These are phyloP conservation scores for Torrubiella hemipterigena DNA, from an alignment of 2,329 filamentous ascomycete genomes.

Conservation along the genomic window DNA sequence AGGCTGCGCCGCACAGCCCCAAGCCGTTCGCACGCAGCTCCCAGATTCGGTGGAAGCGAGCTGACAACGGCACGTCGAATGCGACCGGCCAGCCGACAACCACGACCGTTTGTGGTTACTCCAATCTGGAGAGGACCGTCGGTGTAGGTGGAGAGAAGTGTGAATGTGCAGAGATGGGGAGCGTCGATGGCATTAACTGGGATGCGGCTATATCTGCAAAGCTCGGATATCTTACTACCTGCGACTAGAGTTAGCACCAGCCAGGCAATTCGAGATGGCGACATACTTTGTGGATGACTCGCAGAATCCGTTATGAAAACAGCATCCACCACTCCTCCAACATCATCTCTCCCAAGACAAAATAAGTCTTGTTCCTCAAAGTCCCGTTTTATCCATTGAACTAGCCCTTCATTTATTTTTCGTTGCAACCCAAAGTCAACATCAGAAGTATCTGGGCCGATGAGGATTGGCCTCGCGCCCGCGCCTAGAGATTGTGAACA, in stretches of 20 bases:
- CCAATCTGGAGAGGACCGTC: constrained; percentile 91
- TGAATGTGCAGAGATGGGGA: constrained; percentile 77
- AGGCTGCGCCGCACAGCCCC: constrained; percentile 61
- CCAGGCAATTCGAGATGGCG: neutral
- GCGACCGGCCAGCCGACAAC: constrained; percentile 83
- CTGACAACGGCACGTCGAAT: constrained; percentile 81
- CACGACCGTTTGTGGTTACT: constrained; percentile 86
- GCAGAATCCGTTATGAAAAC: constrained; percentile 17
- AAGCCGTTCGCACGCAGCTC: constrained; percentile 62
- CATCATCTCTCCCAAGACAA: neutral
- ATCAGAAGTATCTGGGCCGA: neutral
- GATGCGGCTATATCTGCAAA: constrained; percentile 50
- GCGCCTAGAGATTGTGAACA: neutral
- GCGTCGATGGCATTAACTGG: constrained; percentile 88
- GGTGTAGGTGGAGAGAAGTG: constrained; percentile 73
- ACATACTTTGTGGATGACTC: constrained; percentile 17
- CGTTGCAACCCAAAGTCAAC: neutral
- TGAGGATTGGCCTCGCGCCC: neutral
- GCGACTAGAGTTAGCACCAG: neutral
- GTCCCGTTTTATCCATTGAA: neutral
- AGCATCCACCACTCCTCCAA: neutral
- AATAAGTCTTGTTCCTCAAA: neutral
- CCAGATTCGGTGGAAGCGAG: constrained; percentile 64
- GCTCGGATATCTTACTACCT: constrained; percentile 28
- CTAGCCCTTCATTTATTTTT: neutral